Evolutionary conservation across 345 rosid species (phyloP).

Genomic region (Reutealis trisperma): DNA sequence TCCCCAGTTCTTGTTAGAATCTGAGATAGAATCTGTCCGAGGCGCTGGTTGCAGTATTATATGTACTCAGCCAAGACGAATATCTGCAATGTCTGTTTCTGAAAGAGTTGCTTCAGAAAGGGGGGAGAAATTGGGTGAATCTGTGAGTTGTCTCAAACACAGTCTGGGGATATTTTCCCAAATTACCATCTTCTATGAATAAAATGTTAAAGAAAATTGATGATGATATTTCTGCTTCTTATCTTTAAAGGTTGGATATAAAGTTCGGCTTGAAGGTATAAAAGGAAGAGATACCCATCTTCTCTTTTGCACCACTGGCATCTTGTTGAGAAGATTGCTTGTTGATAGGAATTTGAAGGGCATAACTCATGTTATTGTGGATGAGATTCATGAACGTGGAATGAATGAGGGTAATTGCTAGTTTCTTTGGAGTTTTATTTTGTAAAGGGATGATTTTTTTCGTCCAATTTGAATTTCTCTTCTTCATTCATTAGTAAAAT

Average conservation of each 20-base stretch:
- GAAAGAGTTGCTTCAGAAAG: slow-evolving; percentile 94
- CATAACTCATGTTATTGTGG: slow-evolving; percentile 85
- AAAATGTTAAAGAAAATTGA: not conserved
- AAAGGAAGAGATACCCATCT: slow-evolving; percentile 86
- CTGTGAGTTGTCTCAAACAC: slow-evolving; percentile 54
- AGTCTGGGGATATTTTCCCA: slow-evolving; percentile 22
- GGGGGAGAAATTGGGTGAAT: slow-evolving; percentile 94
- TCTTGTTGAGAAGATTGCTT: slow-evolving; percentile 85
- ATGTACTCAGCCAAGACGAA: slow-evolving; percentile 93
- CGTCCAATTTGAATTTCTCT: not conserved
- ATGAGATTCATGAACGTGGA: slow-evolving; percentile 98
- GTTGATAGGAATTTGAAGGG: slow-evolving; percentile 85
- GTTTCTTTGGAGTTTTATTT: slow-evolving; percentile 10
- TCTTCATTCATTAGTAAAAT: not conserved
- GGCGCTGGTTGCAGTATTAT: slow-evolving; percentile 87
- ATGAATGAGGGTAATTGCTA: slow-evolving; percentile 81
- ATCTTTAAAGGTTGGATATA: slow-evolving; percentile 77
- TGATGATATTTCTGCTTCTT: slow-evolving; percentile 21
- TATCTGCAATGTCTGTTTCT: slow-evolving; percentile 93
- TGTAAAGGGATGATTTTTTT: not conserved
- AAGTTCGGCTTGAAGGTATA: slow-evolving; percentile 90
- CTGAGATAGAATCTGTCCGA: slow-evolving; percentile 57
- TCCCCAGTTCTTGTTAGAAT: slow-evolving; percentile 90
- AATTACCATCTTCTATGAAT: slow-evolving; percentile 12
- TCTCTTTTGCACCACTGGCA: slow-evolving; percentile 93